phyloP scores from a whole-genome alignment of 108 stramenopile genomes.

The Cyclostephanos tholiformis region DNA sequence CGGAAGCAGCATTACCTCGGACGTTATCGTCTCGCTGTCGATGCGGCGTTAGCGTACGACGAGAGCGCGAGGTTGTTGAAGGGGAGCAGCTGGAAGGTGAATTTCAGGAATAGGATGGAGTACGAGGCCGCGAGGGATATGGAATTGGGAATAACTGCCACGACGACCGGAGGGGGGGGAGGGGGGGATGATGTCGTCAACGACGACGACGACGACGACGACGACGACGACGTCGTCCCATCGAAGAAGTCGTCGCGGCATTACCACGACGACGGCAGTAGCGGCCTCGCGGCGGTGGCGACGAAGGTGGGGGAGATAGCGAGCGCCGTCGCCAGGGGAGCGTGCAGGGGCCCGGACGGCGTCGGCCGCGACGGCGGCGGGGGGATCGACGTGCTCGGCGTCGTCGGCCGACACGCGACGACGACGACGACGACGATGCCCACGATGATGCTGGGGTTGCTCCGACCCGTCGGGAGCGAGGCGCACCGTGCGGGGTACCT shows the following conservation, averaged over 20 bases:
- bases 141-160: constrained; percentile 31
- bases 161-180: not conserved
- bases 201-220: constrained; percentile 20
- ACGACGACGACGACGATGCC: too few species aligned
- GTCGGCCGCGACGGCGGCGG: not conserved
- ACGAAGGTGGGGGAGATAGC: constrained; percentile 42
- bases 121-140: constrained; percentile 40
- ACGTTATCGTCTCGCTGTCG: constrained; percentile 50
- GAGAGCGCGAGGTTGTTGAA: constrained; percentile 53
- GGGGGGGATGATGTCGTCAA: not conserved
- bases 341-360: not conserved
- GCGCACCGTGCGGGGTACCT: too few species aligned
- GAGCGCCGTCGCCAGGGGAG: constrained; percentile 3
- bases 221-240: constrained; percentile 1
- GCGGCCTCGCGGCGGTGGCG: constrained; percentile 25
- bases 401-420: not conserved
- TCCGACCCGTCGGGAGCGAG: too few species aligned
- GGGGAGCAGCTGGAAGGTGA: constrained; percentile 51
- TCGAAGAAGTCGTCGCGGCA: not conserved
- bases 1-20: constrained; percentile 57
- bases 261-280: too few species aligned
- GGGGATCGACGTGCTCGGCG: too few species aligned
- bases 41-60: constrained; percentile 56
- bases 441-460: too few species aligned
- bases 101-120: constrained; percentile 39